A percentile compares a stretch with the other conserved stretches of the same genome.
Evolutionary conservation across 129 eudicot genomes (phyloP).

Genomic region (Gnaphalium uliginosum): DNA sequence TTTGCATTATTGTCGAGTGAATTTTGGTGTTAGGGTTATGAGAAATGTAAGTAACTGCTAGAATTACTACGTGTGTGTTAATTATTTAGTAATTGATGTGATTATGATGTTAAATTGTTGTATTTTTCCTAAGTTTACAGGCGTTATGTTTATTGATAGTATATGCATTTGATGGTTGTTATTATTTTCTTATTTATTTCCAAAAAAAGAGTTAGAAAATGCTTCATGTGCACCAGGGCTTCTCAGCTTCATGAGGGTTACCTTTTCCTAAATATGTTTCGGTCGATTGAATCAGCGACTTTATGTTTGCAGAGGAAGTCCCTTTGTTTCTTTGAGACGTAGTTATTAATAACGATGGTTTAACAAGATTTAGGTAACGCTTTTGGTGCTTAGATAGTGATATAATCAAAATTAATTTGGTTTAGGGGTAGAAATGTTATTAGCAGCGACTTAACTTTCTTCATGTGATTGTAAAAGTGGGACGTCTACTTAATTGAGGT

Average conservation of each 20-base stretch:
- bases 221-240: neutral
- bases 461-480: neutral
- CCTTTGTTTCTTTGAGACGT: neutral
- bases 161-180: no score
- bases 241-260: neutral
- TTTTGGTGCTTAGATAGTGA: neutral
- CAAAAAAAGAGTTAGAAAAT: no score
- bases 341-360: neutral
- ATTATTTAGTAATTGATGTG: neutral
- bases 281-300: neutral
- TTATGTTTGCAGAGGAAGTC: neutral
- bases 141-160: neutral
- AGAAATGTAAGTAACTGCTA: neutral
- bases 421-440: neutral
- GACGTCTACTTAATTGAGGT: neutral
- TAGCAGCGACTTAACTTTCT: neutral
- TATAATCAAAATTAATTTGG: neutral
- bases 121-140: neutral
- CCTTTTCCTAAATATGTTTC: neutral
- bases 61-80: neutral
- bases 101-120: neutral
- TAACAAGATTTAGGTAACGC: neutral
- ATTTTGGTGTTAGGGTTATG: neutral
- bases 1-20: neutral
- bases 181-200: no score